Evolutionary conservation across 169 alveolate species (phyloP).

Genomic region (Miamiensis avidus): DNA sequence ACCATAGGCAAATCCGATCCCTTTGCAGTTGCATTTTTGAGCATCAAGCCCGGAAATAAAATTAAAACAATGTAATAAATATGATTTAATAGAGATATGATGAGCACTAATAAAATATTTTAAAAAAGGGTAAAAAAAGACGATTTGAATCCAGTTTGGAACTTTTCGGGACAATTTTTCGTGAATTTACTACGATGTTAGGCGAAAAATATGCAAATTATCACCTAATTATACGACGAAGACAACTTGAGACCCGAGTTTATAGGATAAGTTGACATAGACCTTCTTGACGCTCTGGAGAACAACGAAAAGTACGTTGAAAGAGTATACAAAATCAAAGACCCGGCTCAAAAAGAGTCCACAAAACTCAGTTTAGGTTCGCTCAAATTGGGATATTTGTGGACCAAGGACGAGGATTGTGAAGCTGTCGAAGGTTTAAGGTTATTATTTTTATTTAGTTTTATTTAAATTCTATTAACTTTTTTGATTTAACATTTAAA

Average conservation of each 20-base stretch:
- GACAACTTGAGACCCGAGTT: conserved; percentile 15
- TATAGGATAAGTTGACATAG: conserved; percentile 4
- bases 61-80: too few relatives aligned
- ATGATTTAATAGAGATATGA: too few relatives aligned
- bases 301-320: background rate
- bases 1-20: conserved; percentile 30
- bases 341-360: background rate
- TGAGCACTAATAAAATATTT: background rate
- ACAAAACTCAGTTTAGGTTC: conserved; percentile 15
- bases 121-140: conserved; percentile 8
- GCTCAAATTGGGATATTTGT: background rate
- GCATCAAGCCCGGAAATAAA: too few relatives aligned
- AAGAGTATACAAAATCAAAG: conserved; percentile 2
- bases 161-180: conserved; percentile 6
- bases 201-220: background rate
- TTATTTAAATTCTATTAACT: background rate
- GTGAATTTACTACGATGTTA: conserved; percentile 16
- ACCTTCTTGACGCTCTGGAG: background rate
- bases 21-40: conserved; percentile 9
- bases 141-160: conserved; percentile 37
- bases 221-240: conserved; percentile 29
- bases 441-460: background rate
- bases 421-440: conserved; percentile 3
- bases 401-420: background rate
- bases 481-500: background rate